Base-by-base conservation (phyloP, 495 filamentous ascomycete species). In the Cercophora sp. region DNA sequence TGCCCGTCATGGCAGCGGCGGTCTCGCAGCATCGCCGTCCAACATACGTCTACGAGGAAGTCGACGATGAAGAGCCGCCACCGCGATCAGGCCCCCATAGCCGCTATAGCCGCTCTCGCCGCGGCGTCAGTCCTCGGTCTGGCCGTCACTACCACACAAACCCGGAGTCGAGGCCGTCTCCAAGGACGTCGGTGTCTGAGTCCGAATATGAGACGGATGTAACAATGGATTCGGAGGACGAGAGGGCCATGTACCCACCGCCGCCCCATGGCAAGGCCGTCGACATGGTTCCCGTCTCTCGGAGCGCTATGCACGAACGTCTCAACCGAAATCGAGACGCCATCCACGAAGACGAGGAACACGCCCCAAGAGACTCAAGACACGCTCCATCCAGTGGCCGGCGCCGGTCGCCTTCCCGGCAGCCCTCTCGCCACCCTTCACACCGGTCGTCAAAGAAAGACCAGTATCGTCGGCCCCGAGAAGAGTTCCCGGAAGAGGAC, bases 171-270 rank as follows among this genome's bases (percentile, higher is more conserved):
- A 68, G 59, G 37, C 63, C 62, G 37, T 70, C 68, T 2, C 64
- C 65, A 25, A 65, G 57, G 48, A 67, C 66, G 41, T 72, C 72
- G 2, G 61, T 63, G n/a, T 64, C 60, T 43, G 68, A 71, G 29
- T 65, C 70, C 5, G 71, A 74, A 25, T 50, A 62, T 52, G 71
- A 74, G 24, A 67, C 64, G 20, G 67, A 66, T 15, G 64, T 64
- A 15, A 66, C 72, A 19, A 49, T 55, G 18, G 69, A 65, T 39
- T 70, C 66, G 13, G 58, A 64, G 18, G 71, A 73, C 11, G 67
- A 70, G 22, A 61, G 59, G 39, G 53, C 55, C 27, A 54, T 55
- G 26, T 47, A 43, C n/a, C 48, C 36, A 10, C 37, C 41, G 3
- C 48, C 23, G 13, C 35, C 31, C 35, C 58, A 49, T 18, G 37